Evolutionary conservation across 2,329 filamentous ascomycete species (phyloP).

Genomic region (Pestalotiopsis sp.): DNA sequence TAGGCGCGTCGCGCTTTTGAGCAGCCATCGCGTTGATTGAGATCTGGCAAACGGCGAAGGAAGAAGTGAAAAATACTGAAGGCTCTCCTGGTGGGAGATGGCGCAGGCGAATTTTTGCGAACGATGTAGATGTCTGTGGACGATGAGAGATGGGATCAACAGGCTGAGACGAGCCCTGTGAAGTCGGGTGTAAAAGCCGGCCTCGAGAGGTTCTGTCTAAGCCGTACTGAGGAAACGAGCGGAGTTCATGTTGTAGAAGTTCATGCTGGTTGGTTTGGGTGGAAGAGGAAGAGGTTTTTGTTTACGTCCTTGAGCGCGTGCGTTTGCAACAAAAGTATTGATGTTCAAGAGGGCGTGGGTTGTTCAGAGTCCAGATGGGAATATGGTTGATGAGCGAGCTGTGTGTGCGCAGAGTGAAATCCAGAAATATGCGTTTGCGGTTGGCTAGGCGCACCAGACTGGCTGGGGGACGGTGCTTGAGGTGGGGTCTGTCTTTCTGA

Average conservation of each 20-base stretch:
- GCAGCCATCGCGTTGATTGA: neutral
- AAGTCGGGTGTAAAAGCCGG: slow-evolving; percentile 12
- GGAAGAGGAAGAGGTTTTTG: neutral
- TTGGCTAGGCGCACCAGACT: too few relatives aligned
- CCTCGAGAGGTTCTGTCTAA: slow-evolving; percentile 15
- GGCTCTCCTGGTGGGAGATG: neutral
- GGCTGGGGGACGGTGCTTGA: too few relatives aligned
- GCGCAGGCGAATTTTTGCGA: neutral
- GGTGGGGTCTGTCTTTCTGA: neutral
- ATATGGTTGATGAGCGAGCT: too few relatives aligned
- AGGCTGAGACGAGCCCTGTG: slow-evolving; percentile 9
- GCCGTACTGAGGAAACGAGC: slow-evolving; percentile 12
- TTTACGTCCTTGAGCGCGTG: neutral
- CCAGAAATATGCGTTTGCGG: too few relatives aligned
- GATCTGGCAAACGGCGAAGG: neutral
- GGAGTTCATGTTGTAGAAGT: slow-evolving; percentile 10
- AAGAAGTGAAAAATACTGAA: neutral
- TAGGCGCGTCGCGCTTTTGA: neutral
- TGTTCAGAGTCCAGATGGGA: too few relatives aligned
- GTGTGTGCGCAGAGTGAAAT: too few relatives aligned
- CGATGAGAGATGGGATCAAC: slow-evolving; percentile 1
- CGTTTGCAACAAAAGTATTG: neutral
- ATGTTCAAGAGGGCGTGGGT: neutral
- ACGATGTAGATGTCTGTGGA: neutral
- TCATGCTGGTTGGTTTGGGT: slow-evolving; percentile 14